Evolutionary conservation across 2,329 filamentous ascomycete species (phyloP), one percentile per base, ranked within the genome.

Genomic region (Penicillium sumatraense): DNA sequence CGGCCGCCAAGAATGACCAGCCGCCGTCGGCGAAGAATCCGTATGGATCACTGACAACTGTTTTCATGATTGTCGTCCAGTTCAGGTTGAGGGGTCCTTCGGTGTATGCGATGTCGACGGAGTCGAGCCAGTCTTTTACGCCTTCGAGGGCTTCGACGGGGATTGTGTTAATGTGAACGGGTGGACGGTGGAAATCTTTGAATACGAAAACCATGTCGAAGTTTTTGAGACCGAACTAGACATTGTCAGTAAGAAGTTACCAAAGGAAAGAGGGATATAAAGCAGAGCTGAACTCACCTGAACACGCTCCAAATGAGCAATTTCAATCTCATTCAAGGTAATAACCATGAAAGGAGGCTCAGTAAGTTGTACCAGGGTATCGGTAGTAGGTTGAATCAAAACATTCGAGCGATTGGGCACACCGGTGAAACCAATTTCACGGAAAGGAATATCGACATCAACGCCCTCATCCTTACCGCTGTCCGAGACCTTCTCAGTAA

Each of bases 21-120:
- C 95, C 95, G 27, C 96, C 95, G 61, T 98, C 93, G 3, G 83
- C 86, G 75, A 97, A 99, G 85, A 99, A 99, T 65, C 89, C 86
- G 72, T 99, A 93, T 2, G 95, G 91, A 71, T 99, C 93, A 31
- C 89, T 88, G 18, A 90, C 93, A 23, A 99, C 93, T 0, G 95
- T 99, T 83, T 99, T 99, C 92, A 99, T 99, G 71, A 99, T 99
- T 14, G 93, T 96, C 10, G 90, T 89, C 95, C 95, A 99, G 82
- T 98, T 98, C 54, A 99, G 83, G 79, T 99, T 99, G 64, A 99
- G 86, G 1, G 93, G 95, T 54, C 95, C 95, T 75, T 99, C 96
- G 11, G 87, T 90, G 80, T 88, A 98, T 16, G 95, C 88, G 69
- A 99, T 96, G 70, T 99, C 93, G 45, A 95, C 93, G 1, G 89